These are phyloP conservation scores for Murraya paniculata DNA, from an alignment of 345 rosid species.

Conservation along the genomic window DNA sequence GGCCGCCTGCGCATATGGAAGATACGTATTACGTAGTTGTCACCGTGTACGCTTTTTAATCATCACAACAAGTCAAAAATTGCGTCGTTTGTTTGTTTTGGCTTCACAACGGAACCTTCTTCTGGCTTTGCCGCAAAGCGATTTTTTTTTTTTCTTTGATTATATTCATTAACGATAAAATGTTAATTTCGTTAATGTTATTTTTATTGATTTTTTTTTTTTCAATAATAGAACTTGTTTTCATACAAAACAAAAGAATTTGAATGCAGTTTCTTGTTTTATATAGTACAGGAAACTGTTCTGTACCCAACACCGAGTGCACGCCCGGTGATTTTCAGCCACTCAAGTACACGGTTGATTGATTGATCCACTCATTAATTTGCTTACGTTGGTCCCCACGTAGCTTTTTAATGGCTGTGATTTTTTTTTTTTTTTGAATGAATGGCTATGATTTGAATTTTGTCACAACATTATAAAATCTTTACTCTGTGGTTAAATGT, in stretches of 20 bases:
- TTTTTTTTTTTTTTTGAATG: too few relatives aligned
- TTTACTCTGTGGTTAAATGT: not conserved
- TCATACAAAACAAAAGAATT: not conserved
- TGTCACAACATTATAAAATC: not conserved
- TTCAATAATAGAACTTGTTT: too few relatives aligned
- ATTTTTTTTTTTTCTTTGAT: too few relatives aligned
- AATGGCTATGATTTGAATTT: not conserved
- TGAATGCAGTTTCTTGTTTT: not conserved
- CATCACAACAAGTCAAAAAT: too few relatives aligned
- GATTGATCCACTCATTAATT: slow-evolving; percentile 4
- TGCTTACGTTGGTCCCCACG: not conserved
- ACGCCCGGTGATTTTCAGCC: not conserved
- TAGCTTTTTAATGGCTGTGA: not conserved
- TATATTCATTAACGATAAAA: too few relatives aligned
- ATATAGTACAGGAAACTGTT: not conserved
- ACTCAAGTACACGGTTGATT: not conserved
- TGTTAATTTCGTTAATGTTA: too few relatives aligned
- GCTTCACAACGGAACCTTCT: not conserved
- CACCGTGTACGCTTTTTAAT: not conserved
- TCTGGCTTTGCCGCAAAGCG: not conserved
- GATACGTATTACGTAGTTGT: not conserved
- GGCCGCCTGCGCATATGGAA: not conserved
- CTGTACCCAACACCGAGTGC: not conserved
- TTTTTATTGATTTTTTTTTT: too few relatives aligned
- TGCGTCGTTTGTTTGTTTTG: not conserved